phyloP scores from a whole-genome alignment of 257 asterid species.

The Ballota nigra region DNA sequence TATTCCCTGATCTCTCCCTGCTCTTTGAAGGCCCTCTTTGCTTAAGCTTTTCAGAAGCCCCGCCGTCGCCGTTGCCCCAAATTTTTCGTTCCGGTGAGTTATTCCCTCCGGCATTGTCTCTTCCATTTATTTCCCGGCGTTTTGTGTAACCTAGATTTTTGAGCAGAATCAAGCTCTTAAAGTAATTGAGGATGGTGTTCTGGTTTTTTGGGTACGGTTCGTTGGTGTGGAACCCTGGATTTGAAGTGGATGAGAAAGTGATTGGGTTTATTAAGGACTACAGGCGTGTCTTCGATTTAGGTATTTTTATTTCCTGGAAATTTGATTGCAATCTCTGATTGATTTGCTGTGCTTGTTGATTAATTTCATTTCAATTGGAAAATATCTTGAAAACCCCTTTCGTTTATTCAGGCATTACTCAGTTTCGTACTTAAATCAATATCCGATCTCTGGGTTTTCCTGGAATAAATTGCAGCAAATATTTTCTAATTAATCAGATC shows the following conservation, averaged over 20 bases:
- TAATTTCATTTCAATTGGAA: neutral
- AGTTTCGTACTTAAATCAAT: too few species aligned
- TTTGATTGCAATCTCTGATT: neutral
- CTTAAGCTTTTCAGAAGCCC: constrained; percentile 1
- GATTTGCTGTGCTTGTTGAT: neutral
- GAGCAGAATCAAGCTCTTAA: constrained; percentile 16
- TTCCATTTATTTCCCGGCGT: neutral
- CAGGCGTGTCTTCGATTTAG: constrained; percentile 59
- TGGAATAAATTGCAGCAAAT: too few species aligned
- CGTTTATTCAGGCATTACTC: too few species aligned
- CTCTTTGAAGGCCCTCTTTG: constrained; percentile 11
- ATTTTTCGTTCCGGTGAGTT: constrained; percentile 5
- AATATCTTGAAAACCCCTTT: neutral
- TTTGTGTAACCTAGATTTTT: constrained; percentile 6
- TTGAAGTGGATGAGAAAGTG: constrained; percentile 76
- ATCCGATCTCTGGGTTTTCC: too few species aligned
- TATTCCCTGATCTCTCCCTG: too few species aligned
- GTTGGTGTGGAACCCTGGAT: constrained; percentile 96
- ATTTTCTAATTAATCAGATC: neutral
- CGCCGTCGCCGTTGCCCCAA: constrained; percentile 16
- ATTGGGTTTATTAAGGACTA: constrained; percentile 82
- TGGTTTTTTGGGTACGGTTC: constrained; percentile 95
- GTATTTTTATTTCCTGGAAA: constrained; percentile 33
- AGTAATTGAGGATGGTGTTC: constrained; percentile 55
- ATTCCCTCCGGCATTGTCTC: neutral